These are phyloP conservation scores for Lepidium africanum DNA, from an alignment of 345 rosid genomes.

Conservation along the genomic window DNA sequence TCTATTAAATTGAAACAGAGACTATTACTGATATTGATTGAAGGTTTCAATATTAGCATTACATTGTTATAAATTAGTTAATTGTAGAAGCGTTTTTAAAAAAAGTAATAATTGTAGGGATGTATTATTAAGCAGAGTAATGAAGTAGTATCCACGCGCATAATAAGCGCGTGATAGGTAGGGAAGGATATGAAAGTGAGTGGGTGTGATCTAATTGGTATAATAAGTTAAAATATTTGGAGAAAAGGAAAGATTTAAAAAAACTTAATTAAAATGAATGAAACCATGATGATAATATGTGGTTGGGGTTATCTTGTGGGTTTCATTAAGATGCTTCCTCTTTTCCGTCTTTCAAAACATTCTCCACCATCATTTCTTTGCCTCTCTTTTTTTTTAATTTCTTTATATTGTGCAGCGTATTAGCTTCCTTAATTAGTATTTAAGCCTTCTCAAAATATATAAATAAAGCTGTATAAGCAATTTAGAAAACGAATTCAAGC, in stretches of 20 bases:
- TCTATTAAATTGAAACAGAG: too few species aligned
- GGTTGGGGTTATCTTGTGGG: constrained; percentile 37
- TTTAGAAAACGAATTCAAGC: background rate
- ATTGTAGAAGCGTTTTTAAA: too few species aligned
- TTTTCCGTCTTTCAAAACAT: constrained; percentile 26
- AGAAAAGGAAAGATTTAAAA: constrained; percentile 11
- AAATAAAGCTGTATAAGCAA: background rate
- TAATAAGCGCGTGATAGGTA: background rate
- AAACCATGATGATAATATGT: constrained; percentile 29
- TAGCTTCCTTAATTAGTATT: background rate
- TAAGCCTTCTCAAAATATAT: background rate
- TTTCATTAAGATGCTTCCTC: constrained; percentile 29
- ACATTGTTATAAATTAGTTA: background rate
- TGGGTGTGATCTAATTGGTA: constrained; percentile 28
- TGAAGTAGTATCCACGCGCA: constrained; percentile 5
- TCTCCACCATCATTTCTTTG: constrained; percentile 28
- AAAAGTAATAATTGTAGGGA: too few species aligned
- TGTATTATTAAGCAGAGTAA: background rate
- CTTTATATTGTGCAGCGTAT: background rate
- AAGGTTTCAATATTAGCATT: background rate
- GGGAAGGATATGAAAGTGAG: constrained; percentile 7
- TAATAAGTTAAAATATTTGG: constrained; percentile 16
- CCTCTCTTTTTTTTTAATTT: background rate
- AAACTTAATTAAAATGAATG: constrained; percentile 4
- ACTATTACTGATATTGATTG: too few species aligned